Percentiles rank a stretch among this genome's conserved stretches.
These are phyloP conservation scores for Paxillus ammoniavirescens DNA, from an alignment of 768 basidiomycete species.

Conservation along the genomic window DNA sequence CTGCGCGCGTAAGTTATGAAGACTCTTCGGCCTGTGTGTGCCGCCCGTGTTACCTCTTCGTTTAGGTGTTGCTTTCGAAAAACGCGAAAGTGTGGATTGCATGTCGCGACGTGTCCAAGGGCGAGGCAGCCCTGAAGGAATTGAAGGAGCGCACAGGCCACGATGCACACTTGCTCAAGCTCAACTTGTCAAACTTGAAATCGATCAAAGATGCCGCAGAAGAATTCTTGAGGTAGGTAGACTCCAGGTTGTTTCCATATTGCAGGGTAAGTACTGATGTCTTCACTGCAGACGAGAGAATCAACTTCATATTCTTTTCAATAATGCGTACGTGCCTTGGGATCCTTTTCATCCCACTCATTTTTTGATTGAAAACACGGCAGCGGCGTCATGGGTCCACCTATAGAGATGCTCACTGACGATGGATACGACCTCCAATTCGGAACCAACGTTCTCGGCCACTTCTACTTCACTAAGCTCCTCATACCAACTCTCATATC, in stretches of 20 bases:
- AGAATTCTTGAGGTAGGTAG: constrained; percentile 28
- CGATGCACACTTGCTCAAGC: constrained; percentile 26
- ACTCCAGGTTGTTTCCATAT: neutral
- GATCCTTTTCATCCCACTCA: too few relatives aligned
- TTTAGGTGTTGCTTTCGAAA: neutral
- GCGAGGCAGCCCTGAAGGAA: constrained; percentile 36
- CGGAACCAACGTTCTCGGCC: too few relatives aligned
- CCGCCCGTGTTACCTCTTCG: too few relatives aligned
- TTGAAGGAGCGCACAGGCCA: constrained; percentile 37
- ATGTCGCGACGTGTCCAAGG: constrained; percentile 38
- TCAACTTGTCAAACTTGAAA: constrained; percentile 34
- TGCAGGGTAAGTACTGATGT: neutral
- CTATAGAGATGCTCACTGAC: too few relatives aligned
- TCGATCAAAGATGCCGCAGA: constrained; percentile 28
- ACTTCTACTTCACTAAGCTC: too few relatives aligned
- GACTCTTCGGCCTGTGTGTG: too few relatives aligned
- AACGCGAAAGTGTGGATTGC: constrained; percentile 54
- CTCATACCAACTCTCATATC: too few relatives aligned
- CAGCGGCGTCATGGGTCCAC: neutral
- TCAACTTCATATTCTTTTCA: too few relatives aligned
- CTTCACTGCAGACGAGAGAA: too few relatives aligned
- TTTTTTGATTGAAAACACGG: too few relatives aligned
- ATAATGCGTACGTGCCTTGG: too few relatives aligned
- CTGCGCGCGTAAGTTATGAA: constrained; percentile 1
- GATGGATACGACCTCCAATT: too few relatives aligned